These are phyloP conservation scores for Ceratobasidium sp. DNA, from an alignment of 1,284 basidiomycete species.

Conservation along the genomic window DNA sequence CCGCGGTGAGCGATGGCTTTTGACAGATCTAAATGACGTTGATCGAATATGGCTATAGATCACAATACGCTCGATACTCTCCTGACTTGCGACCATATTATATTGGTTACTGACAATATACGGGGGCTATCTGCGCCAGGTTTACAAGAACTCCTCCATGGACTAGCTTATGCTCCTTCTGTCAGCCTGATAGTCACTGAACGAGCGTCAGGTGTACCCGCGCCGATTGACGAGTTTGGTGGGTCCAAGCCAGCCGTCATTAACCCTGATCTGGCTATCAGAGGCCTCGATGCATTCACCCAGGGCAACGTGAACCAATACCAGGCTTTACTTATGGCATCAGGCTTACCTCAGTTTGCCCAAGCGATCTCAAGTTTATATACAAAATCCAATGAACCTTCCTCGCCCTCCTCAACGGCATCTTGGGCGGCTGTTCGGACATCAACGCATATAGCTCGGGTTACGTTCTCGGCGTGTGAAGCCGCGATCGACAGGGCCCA, in stretches of 20 bases:
- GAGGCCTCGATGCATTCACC: slow-evolving; percentile 16
- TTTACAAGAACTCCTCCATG: slow-evolving; percentile 4
- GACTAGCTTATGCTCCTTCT: slow-evolving; percentile 14
- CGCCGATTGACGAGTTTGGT: neutral
- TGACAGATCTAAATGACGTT: neutral
- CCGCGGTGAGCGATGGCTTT: slow-evolving; percentile 6
- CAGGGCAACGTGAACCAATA: slow-evolving; percentile 24
- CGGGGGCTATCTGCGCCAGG: slow-evolving; percentile 22
- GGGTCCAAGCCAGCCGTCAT: neutral
- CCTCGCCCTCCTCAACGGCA: slow-evolving; percentile 20
- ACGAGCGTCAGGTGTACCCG: slow-evolving; percentile 12
- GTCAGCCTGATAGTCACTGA: slow-evolving; percentile 18
- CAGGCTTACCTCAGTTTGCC: slow-evolving; percentile 27
- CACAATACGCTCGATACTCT: slow-evolving; percentile 15
- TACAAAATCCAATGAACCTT: slow-evolving; percentile 8
- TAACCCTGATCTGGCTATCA: slow-evolving; percentile 17
- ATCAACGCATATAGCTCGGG: slow-evolving; percentile 19
- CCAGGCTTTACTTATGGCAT: slow-evolving; percentile 28
- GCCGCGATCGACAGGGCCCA: slow-evolving; percentile 20
- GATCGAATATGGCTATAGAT: neutral
- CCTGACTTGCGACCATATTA: slow-evolving; percentile 36
- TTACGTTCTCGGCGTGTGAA: slow-evolving; percentile 15
- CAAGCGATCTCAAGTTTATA: slow-evolving; percentile 17
- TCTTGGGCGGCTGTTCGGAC: slow-evolving; percentile 11
- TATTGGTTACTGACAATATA: slow-evolving; percentile 31